A percentile compares a stretch with the other conserved stretches of the same genome.
Evolutionary conservation across 768 basidiomycete species (phyloP).

Genomic region (Tulasnella sp.): DNA sequence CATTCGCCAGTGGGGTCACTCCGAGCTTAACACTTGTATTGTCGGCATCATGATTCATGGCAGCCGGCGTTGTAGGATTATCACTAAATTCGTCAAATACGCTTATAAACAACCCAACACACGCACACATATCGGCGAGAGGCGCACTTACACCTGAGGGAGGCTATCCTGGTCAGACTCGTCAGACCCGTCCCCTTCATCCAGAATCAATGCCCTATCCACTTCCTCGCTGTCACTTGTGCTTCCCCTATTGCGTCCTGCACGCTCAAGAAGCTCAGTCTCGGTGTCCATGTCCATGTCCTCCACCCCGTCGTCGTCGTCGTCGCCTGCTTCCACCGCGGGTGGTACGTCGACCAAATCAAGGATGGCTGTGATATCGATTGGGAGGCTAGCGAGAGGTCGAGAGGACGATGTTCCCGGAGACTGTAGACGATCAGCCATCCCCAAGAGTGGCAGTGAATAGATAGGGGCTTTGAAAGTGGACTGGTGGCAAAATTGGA

Average conservation of each 20-base stretch:
- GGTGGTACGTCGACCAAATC: background rate
- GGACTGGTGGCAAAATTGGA: too few relatives aligned
- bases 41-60: background rate
- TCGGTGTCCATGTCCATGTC: background rate
- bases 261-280: background rate
- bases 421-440: too few relatives aligned
- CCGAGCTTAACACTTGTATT: background rate
- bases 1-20: background rate
- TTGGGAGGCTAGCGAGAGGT: too few relatives aligned
- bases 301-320: background rate
- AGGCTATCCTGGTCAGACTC: background rate
- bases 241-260: background rate
- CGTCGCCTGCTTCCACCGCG: too few relatives aligned
- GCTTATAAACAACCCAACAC: too few relatives aligned
- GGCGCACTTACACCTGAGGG: too few relatives aligned
- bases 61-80: background rate
- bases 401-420: too few relatives aligned
- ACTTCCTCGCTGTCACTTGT: background rate
- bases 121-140: too few relatives aligned
- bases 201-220: background rate
- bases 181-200: background rate
- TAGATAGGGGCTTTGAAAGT: too few relatives aligned
- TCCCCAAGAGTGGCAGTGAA: too few relatives aligned
- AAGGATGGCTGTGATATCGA: slow-evolving; percentile 1
- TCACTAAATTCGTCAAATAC: too few relatives aligned